Percentiles rank a stretch among this genome's conserved stretches.
These are phyloP conservation scores for Penicillium sp. DNA, from an alignment of 2,329 filamentous ascomycete species.

Conservation along the genomic window DNA sequence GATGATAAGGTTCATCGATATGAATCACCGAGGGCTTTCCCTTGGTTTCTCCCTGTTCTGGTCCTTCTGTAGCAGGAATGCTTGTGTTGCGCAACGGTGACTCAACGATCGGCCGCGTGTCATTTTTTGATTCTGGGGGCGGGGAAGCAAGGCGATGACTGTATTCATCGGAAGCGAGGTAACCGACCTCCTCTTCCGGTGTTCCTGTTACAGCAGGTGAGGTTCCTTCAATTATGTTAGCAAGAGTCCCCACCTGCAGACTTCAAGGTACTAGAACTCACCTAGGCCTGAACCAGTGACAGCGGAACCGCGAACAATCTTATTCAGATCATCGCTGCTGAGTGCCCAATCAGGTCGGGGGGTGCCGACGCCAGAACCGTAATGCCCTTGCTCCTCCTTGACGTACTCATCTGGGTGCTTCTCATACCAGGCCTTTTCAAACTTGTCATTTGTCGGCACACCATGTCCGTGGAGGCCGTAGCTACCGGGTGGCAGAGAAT, in stretches of 20 bases:
- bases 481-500: constrained; percentile 80
- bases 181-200: constrained; percentile 89
- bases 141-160: constrained; percentile 75
- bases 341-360: constrained; percentile 77
- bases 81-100: constrained; percentile 58
- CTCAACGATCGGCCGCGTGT: constrained; percentile 53
- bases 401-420: constrained; percentile 83
- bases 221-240: constrained; percentile 59
- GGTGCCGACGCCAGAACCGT: constrained; percentile 62
- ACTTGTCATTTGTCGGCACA: constrained; percentile 73
- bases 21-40: constrained; percentile 65
- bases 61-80: constrained; percentile 55
- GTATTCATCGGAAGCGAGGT: constrained; percentile 84
- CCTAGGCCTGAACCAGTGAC: constrained; percentile 57
- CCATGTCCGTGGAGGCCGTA: constrained; percentile 93
- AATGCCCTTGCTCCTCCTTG: constrained; percentile 73
- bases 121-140: constrained; percentile 48
- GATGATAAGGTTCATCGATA: constrained; percentile 68
- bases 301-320: constrained; percentile 77
- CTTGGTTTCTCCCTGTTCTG: constrained; percentile 10
- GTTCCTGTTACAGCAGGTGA: constrained; percentile 69
- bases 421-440: constrained; percentile 89
- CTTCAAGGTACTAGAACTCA: constrained; percentile 40
- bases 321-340: constrained; percentile 88
- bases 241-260: background rate